Evolutionary conservation across 495 filamentous ascomycete species (phyloP), one percentile per base, ranked within the genome.

Genomic region (Hyaloscypha hepaticicola): DNA sequence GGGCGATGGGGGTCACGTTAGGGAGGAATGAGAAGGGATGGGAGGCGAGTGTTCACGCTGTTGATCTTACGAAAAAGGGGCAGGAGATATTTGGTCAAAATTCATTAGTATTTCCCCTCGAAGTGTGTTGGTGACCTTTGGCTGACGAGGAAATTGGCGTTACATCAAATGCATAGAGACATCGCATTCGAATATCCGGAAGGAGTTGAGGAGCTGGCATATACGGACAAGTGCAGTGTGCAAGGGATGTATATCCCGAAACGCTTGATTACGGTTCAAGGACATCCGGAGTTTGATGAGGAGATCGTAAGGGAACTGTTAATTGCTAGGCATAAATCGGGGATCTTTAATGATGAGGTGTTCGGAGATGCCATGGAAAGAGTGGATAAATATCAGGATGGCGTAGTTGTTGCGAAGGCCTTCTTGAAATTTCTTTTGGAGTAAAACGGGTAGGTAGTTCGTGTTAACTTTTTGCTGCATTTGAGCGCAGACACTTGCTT

Each of bases 91-190:
- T 96, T 75, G 82, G 83, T 24, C 75, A 80, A 66, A 83, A 90
- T n/a, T 83, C 83, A 26, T 72, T 94, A 64, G 90, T 95, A 33
- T n/a, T 76, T 24, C 48, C 9, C 5, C 6, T 24, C 50, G n/a
- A n/a, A n/a, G n/a, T n/a, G n/a, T 26, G 50, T 26, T 24, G 22
- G 8, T 8, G 14, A 24, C 26, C 26, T 25, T 5, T 6, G 25
- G 28, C 25, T 56, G 28, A 27, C 8, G 0, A 33, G 8, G 25
- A 5, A 56, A 26, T 55, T 96, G 92, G 82, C 81, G 41, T 83
- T 96, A 57, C 87, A 92, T 69, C 92, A 97, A 76, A 96, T 96
- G 93, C 93, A 98, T 77, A 83, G 84, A 51, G 93, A 97, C 71
- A 84, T 90, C 31, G 88, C 94, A n/a, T 81, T 77, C 63, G 72